Evolutionary conservation across 2,329 filamentous ascomycete species (phyloP).

Genomic region (Colletotrichum simmondsii): DNA sequence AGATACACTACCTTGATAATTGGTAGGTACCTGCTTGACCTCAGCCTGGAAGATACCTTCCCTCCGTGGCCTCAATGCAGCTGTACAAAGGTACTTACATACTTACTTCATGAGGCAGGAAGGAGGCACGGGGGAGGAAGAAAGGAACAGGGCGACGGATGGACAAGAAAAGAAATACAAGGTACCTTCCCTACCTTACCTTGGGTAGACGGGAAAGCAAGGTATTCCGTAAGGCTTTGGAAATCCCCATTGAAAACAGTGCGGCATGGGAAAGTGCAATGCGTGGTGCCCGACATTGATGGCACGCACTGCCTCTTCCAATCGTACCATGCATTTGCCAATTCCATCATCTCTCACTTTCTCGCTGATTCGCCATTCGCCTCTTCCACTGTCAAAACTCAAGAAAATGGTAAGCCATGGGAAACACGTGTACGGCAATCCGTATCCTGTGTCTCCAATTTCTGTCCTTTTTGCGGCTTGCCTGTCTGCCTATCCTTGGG

Average conservation of each 20-base stretch:
- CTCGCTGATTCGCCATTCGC: background rate
- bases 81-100: background rate
- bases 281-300: background rate
- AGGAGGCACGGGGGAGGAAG: background rate
- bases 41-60: background rate
- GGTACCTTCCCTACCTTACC: too few relatives aligned
- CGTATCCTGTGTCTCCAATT: background rate
- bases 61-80: background rate
- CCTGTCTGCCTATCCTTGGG: background rate
- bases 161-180: background rate
- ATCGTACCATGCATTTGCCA: background rate
- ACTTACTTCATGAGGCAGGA: background rate
- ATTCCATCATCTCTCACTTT: conserved; percentile 2
- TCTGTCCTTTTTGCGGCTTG: background rate
- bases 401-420: background rate
- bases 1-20: background rate
- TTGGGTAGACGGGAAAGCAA: too few relatives aligned
- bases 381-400: background rate
- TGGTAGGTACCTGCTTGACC: background rate
- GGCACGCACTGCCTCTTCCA: background rate
- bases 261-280: background rate
- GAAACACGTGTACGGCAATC: background rate
- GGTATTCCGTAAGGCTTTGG: background rate
- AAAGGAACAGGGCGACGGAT: background rate
- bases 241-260: background rate